Evolutionary conservation across 108 stramenopile species (phyloP).

Genomic region (Nitzschia putrida): DNA sequence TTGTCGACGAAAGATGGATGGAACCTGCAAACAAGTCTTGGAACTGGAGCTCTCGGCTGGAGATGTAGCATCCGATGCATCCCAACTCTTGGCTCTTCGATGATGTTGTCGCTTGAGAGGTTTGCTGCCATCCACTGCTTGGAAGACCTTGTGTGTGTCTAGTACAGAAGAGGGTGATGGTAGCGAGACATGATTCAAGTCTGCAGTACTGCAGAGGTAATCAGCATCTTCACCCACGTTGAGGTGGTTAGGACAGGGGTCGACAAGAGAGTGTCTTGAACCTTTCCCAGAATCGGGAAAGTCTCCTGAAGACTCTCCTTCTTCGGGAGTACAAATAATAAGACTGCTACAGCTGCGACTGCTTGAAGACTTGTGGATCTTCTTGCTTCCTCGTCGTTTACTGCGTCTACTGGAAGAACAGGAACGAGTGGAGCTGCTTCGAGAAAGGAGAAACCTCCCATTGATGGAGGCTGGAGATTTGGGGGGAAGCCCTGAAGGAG

Average conservation of each 20-base stretch:
- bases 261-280: constrained; percentile 1
- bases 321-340: constrained; percentile 2
- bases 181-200: constrained; percentile 21
- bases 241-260: constrained; percentile 6
- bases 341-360: constrained; percentile 6
- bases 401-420: neutral
- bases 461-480: constrained; percentile 25
- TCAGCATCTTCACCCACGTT: constrained; percentile 22
- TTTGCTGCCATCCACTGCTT: neutral
- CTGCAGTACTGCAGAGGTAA: constrained; percentile 18
- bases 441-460: constrained; percentile 9
- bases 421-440: constrained; percentile 9
- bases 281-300: neutral
- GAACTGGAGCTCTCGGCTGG: neutral
- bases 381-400: constrained; percentile 2
- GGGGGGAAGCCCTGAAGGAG: constrained; percentile 9
- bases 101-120: constrained; percentile 1
- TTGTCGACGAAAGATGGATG: constrained; percentile 26
- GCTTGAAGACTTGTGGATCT: constrained; percentile 1
- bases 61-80: neutral
- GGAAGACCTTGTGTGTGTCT: neutral
- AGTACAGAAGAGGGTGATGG: constrained; percentile 11
- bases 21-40: constrained; percentile 17
- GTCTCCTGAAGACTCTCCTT: constrained; percentile 8
- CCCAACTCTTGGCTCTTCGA: constrained; percentile 24